Evolutionary conservation across 108 stramenopile species (phyloP), one percentile per base, ranked within the genome.

Genomic region (Stephanodiscus minutulus): DNA sequence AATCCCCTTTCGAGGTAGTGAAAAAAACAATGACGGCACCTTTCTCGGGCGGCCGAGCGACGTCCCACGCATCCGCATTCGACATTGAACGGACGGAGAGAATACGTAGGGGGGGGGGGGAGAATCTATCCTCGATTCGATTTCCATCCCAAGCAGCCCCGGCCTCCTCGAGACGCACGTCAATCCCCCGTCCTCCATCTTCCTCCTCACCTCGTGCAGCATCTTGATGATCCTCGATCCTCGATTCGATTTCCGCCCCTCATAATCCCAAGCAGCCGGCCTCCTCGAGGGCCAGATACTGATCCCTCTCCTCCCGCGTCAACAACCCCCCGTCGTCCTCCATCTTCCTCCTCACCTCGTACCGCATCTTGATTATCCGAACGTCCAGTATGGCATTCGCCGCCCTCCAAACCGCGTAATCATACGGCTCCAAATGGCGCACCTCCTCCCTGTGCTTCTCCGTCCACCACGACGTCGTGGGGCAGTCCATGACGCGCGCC

Each of bases 361-460:
- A 7, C 43, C 29, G 33, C 74, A 76, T 76, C 29, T 61, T 68
- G 25, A 47, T 13, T 17, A 68, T 37, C 54, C 74, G 61, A 2
- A 76, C 62, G 61, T 76, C 74, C 58, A 76, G 31, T 31, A 76
- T 76, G 3, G 66, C 74, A 61, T 76, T 76, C 2, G 74, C 74
- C 15, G 33, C 67, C 44, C 74, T 68, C 67, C 68, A 70, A 39
- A 76, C 58, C 4, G 74, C 66, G 61, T 68, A 75, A 62, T 75
- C 74, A 7, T 41, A 58, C 24, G 20, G 25, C 24, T 76, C 68
- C 33, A 52, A 68, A 39, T 9, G 24, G 11, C 50, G 37, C 20
- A 76, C 52, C 41, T 76, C 68, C 13, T 61, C 60, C 44, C 61
- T 49, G 46, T 76, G 18, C 18, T 61, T 55, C 2, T 37, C 47